Evolutionary conservation across 805 yeast genomes (phyloP).

Genomic region (Suhomyces sp.): DNA sequence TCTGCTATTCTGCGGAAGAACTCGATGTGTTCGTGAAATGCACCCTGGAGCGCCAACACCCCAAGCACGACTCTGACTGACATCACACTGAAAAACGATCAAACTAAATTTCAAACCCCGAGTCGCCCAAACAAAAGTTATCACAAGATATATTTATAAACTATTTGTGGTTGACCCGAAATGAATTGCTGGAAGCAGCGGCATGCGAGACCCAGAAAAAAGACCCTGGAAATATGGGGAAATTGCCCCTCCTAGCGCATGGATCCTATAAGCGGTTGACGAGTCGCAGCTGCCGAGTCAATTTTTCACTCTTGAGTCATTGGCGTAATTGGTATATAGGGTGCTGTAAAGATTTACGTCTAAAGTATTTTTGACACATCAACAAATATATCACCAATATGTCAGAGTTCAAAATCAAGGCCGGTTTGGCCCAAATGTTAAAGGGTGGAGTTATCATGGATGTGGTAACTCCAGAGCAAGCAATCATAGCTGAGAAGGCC

Average conservation of each 20-base stretch:
- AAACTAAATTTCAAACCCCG: neutral
- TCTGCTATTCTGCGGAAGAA: constrained; percentile 40
- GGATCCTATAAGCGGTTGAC: neutral
- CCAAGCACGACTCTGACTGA: constrained; percentile 41
- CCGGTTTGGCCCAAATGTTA: constrained; percentile 83
- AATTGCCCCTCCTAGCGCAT: neutral
- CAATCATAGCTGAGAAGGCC: constrained; percentile 72
- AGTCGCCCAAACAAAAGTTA: neutral
- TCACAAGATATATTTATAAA: neutral
- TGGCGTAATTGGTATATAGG: neutral
- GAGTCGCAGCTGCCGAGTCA: constrained; percentile 1
- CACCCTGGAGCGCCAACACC: constrained; percentile 77
- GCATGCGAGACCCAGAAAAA: neutral
- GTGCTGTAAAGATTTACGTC: neutral
- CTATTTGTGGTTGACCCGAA: neutral
- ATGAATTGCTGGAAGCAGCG: neutral
- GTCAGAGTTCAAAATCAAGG: constrained; percentile 53
- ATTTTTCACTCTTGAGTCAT: constrained; percentile 1
- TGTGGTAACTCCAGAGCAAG: constrained; percentile 79
- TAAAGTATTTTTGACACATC: neutral
- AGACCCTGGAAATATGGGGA: neutral
- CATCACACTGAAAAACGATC: neutral
- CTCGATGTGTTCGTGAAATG: constrained; percentile 64
- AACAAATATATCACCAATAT: constrained; percentile 5
- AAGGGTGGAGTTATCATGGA: constrained; percentile 76